Base-by-base conservation (phyloP, 768 basidiomycete species). In the Fibroporia radiculosa region DNA sequence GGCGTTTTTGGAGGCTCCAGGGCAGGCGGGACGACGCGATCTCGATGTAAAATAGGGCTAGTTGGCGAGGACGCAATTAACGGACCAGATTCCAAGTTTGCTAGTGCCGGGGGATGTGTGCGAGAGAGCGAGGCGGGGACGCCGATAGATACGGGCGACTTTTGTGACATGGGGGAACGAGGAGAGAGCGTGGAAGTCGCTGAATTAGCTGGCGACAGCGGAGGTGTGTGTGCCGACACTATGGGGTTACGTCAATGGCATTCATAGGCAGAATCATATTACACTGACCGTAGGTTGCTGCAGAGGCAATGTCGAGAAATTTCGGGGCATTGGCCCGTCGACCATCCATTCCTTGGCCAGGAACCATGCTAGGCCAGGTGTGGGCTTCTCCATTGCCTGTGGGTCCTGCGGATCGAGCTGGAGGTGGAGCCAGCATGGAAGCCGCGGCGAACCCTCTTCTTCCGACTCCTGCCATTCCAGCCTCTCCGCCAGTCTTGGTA, bases 391-490 rank as follows among this genome's bases (percentile, higher is more conserved):
- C 39, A 38, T 52, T 43, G 40, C 41, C 29, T 41, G 25, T 40
- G 39, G 42, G 20, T 7, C 42, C 45, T 27, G 47, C 36, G 1
- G 51, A 28, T 18, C 40, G 46, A 6, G 59, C 14, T 26, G 66
- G 46, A 48, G 72, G 64, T 70, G 80, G 66, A 6, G 78, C 78
- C 0, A 80, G 81, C 34, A 78, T 77, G 42, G 82, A 79, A 8
- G 77, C 85, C 14, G 89, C 85, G 11, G 70, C 72, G 48, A 92
- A 92, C 0, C 87, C 91, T 52, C 90, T 68, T 48, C 91, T 69
- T 6, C 91, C 91, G 6, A 93, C 89, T 7, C 91, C 91, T 0
- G 91, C 91, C 91, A 93, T 93, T 1, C 86, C 85, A 7, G 85
- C 86, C 42, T 71, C 78, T 6, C 86, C 86, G 3, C 86, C 85